phyloP scores from a whole-genome alignment of 257 asterid genomes.

The Solanum chiquidenum region DNA sequence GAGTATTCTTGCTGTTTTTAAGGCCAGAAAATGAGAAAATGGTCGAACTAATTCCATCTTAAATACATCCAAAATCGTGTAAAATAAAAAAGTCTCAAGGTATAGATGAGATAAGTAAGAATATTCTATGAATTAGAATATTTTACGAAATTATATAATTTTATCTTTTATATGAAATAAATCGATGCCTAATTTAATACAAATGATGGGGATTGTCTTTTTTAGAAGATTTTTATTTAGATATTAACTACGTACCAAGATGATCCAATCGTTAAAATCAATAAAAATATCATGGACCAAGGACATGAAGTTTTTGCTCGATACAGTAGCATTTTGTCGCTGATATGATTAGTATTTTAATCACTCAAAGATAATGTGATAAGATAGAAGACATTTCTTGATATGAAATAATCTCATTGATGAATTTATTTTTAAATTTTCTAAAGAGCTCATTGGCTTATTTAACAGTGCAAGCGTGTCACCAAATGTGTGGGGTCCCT shows the following conservation, averaged over 20 bases:
- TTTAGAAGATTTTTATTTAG: not conserved
- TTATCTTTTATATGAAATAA: too few species aligned
- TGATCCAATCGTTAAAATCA: not conserved
- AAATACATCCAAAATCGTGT: not conserved
- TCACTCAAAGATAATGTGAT: not conserved
- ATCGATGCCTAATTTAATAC: not conserved
- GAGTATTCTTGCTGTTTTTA: not conserved
- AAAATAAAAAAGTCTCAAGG: not conserved
- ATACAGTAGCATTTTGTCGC: not conserved
- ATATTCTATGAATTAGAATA: too few species aligned
- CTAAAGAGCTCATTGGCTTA: not conserved
- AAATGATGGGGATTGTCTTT: not conserved
- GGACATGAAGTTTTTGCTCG: not conserved
- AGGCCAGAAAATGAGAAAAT: not conserved
- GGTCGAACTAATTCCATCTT: not conserved
- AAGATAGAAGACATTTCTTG: not conserved
- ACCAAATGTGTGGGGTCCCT: not conserved
- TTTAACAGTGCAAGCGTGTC: not conserved
- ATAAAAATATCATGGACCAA: not conserved
- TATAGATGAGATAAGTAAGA: too few species aligned
- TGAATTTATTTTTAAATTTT: not conserved
- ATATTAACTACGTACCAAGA: not conserved
- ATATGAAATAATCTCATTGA: not conserved
- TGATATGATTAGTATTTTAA: not conserved
- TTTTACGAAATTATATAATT: not conserved